Conservation (phyloP, 257 asterid species). For the Thymus quinquecostatus region DNA sequence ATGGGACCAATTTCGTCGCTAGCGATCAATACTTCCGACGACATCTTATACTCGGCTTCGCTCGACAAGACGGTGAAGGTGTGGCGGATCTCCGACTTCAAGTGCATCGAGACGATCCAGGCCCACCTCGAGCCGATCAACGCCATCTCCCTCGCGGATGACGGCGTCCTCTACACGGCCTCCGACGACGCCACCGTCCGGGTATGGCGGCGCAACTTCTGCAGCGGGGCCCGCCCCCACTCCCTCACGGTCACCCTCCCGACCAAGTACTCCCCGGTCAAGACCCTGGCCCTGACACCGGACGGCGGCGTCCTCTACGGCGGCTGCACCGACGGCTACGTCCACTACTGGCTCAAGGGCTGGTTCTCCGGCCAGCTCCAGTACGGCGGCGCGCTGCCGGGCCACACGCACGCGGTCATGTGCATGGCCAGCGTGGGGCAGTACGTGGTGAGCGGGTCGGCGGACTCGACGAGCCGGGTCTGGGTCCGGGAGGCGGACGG, state of each 20-base stretch:
- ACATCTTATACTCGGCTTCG: conserved; percentile 78
- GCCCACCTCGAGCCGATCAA: conserved; percentile 90
- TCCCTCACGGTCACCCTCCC: conserved; percentile 85
- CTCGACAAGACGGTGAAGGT: conserved; percentile 80
- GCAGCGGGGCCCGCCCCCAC: conserved; percentile 77
- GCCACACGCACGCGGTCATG: conserved; percentile 92
- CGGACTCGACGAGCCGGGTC: conserved; percentile 73
- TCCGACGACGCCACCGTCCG: conserved; percentile 89
- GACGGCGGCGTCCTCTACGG: conserved; percentile 80
- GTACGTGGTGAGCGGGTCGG: conserved; percentile 79
- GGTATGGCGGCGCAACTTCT: conserved; percentile 91
- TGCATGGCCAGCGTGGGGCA: conserved; percentile 57
- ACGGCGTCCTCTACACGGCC: conserved; percentile 89
- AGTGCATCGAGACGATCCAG: conserved; percentile 90
- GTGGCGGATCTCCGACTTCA: conserved; percentile 84
- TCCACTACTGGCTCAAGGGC: conserved; percentile 84
- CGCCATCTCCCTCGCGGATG: conserved; percentile 75
- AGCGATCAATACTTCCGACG: conserved; percentile 79
- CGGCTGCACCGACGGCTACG: conserved; percentile 91
- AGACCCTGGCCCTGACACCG: conserved; percentile 56
- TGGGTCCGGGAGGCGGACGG: conserved; percentile 77
- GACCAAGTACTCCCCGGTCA: conserved; percentile 85
- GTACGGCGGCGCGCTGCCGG: conserved; percentile 86
- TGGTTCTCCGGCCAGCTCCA: conserved; percentile 93
- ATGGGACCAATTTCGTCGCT: conserved; percentile 79